Percentiles rank a stretch among this genome's conserved stretches.
These are phyloP conservation scores for Platanthera guangdongensis DNA, from an alignment of 106 monocot species.

Conservation along the genomic window DNA sequence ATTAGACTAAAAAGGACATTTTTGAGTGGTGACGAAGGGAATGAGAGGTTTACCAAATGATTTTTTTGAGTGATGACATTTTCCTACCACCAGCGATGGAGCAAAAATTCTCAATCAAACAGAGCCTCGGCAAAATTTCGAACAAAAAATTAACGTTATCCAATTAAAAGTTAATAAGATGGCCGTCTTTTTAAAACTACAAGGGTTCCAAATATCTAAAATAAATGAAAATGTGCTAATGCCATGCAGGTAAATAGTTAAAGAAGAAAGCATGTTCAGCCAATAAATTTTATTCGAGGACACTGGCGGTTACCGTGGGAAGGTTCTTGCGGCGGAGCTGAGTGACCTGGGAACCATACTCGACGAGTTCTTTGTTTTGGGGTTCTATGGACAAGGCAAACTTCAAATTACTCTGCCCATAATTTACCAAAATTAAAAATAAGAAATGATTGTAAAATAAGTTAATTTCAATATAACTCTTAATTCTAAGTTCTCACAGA, in stretches of 20 bases:
- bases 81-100: no score
- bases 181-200: neutral
- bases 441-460: neutral
- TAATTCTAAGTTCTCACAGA: neutral
- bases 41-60: no score
- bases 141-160: neutral
- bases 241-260: neutral
- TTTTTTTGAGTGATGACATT: no score
- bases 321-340: conserved; percentile 59
- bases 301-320: conserved; percentile 52
- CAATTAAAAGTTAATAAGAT: neutral
- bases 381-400: conserved; percentile 91
- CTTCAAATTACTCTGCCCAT: conserved; percentile 85
- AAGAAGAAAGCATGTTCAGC: neutral
- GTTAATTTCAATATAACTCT: neutral
- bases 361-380: conserved; percentile 52
- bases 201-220: neutral
- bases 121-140: no score
- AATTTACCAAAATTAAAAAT: neutral
- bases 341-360: conserved; percentile 59
- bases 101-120: no score
- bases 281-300: neutral
- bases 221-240: no score
- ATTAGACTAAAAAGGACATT: no score
- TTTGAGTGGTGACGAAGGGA: no score